Conservation (phyloP, 2,329 filamentous ascomycete species). For the Fusarium solani-melongenae region DNA sequence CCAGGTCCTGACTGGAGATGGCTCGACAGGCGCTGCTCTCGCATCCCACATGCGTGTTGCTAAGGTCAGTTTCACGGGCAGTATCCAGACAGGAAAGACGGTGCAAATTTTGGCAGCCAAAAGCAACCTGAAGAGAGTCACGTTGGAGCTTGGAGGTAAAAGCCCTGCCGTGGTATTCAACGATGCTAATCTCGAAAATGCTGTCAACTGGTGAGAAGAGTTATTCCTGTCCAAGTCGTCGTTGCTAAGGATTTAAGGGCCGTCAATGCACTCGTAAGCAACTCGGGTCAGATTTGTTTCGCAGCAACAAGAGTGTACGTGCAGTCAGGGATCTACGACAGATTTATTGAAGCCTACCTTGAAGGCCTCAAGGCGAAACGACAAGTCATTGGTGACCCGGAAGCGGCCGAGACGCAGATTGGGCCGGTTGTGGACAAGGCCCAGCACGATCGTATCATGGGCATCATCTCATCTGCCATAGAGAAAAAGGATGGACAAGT, state of each 20-base stretch:
- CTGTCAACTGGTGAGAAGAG: slow-evolving; percentile 52
- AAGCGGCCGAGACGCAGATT: slow-evolving; percentile 54
- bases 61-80: slow-evolving; percentile 79
- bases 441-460: neutral
- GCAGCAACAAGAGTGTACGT: slow-evolving; percentile 79
- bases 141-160: slow-evolving; percentile 79
- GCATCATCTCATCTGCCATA: neutral
- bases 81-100: slow-evolving; percentile 73
- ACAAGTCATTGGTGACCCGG: slow-evolving; percentile 70
- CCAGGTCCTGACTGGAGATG: slow-evolving; percentile 48
- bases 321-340: slow-evolving; percentile 66
- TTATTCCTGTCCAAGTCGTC: neutral
- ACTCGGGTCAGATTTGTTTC: slow-evolving; percentile 80
- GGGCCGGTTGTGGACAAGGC: neutral
- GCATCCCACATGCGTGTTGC: slow-evolving; percentile 26
- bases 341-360: slow-evolving; percentile 69
- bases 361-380: slow-evolving; percentile 67
- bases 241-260: neutral
- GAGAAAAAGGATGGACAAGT: neutral
- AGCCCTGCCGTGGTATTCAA: slow-evolving; percentile 73
- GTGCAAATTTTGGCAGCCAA: slow-evolving; percentile 64
- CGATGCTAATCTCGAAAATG: slow-evolving; percentile 72
- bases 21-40: slow-evolving; percentile 22
- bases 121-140: slow-evolving; percentile 68
- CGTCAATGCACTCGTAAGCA: slow-evolving; percentile 68